Percentiles rank a stretch among this genome's conserved stretches.
phyloP scores from a whole-genome alignment of 2,329 filamentous ascomycete genomes.

The Mycocentrospora acerina region DNA sequence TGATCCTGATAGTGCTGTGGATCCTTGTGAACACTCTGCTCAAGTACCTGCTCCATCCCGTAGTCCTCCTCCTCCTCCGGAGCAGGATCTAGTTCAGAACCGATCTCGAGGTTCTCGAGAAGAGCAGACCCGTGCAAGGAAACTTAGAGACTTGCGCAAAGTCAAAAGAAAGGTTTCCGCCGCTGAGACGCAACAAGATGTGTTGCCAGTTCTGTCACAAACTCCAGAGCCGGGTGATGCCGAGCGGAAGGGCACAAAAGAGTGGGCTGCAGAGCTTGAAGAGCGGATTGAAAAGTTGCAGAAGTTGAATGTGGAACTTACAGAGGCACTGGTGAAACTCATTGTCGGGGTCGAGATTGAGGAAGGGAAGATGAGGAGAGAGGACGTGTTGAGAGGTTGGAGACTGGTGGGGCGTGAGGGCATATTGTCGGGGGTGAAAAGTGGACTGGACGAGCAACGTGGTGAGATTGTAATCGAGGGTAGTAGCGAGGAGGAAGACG shows the following conservation, averaged over 20 bases:
- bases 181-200: constrained; percentile 7
- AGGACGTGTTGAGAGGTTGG: constrained; percentile 15
- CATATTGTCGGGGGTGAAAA: too few species aligned
- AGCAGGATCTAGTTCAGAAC: constrained; percentile 19
- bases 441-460: too few species aligned
- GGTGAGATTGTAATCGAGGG: too few species aligned
- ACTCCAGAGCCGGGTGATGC: constrained; percentile 14
- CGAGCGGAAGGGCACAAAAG: constrained; percentile 1
- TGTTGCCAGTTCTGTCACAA: constrained; percentile 15
- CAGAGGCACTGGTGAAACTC: constrained; percentile 23
- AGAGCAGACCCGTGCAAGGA: constrained; percentile 24
- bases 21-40: constrained; percentile 11
- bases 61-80: constrained; percentile 14
- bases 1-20: constrained; percentile 19
- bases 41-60: constrained; percentile 15
- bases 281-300: constrained; percentile 21
- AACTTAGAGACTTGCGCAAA: constrained; percentile 29
- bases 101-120: constrained; percentile 26
- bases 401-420: too few species aligned
- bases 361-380: constrained; percentile 20
- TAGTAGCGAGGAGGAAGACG: too few species aligned
- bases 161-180: constrained; percentile 21
- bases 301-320: constrained; percentile 28
- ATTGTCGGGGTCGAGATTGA: constrained; percentile 27
- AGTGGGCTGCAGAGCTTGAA: constrained; percentile 21